A percentile compares a stretch with the other conserved stretches of the same genome.
Evolutionary conservation across 768 basidiomycete genomes (phyloP).

Genomic region (Astraeus odoratus): DNA sequence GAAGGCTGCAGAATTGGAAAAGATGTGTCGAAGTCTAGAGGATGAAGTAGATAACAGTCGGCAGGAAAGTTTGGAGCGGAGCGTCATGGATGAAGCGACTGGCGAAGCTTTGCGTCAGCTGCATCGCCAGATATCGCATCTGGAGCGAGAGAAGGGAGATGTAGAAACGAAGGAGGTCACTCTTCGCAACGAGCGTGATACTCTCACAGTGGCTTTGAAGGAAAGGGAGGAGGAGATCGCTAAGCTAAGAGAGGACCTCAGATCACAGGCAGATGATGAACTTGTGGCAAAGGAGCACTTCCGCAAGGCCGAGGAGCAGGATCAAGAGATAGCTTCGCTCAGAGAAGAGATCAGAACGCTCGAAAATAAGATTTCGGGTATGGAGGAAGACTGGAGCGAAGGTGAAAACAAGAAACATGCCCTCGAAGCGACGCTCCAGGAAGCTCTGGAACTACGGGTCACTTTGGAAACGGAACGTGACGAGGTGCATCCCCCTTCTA

Average conservation of each 20-base stretch:
- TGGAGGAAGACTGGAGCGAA: slow-evolving; percentile 53
- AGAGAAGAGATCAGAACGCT: slow-evolving; percentile 27
- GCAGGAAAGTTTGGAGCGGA: slow-evolving; percentile 73
- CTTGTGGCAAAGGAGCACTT: slow-evolving; percentile 48
- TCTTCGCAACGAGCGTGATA: slow-evolving; percentile 38
- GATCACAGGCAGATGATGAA: slow-evolving; percentile 47
- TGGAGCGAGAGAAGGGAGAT: slow-evolving; percentile 61
- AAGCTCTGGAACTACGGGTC: slow-evolving; percentile 45
- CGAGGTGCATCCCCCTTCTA: slow-evolving; percentile 34
- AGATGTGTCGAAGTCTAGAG: slow-evolving; percentile 57
- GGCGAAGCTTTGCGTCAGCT: slow-evolving; percentile 73
- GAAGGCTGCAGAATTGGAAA: slow-evolving; percentile 70
- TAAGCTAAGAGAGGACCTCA: slow-evolving; percentile 38
- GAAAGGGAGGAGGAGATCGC: slow-evolving; percentile 9
- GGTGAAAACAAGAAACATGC: slow-evolving; percentile 49
- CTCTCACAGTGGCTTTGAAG: slow-evolving; percentile 20
- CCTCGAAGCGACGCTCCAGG: slow-evolving; percentile 49
- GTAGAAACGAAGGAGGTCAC: slow-evolving; percentile 36
- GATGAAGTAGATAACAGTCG: slow-evolving; percentile 85
- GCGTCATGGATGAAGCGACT: slow-evolving; percentile 80
- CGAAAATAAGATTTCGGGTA: slow-evolving; percentile 34
- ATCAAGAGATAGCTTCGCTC: slow-evolving; percentile 40
- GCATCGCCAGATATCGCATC: slow-evolving; percentile 69
- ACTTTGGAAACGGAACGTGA: slow-evolving; percentile 49
- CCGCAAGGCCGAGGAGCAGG: slow-evolving; percentile 50